These are phyloP conservation scores for Benincasa hispida DNA, from an alignment of 306 rosid species.

Conservation along the genomic window DNA sequence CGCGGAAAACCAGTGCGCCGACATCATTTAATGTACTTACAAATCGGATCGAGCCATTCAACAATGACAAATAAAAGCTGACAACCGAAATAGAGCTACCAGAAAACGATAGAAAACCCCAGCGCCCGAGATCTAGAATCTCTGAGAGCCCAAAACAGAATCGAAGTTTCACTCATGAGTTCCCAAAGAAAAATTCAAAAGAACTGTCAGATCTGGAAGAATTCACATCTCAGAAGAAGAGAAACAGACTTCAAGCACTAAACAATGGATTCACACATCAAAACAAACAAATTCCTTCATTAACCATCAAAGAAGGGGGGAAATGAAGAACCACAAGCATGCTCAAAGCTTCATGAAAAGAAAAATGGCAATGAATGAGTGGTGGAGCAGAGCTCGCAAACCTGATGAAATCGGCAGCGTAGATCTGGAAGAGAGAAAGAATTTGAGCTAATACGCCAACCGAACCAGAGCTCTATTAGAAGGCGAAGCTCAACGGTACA, in stretches of 20 bases:
- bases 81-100: not conserved
- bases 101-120: not conserved
- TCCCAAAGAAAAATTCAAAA: not conserved
- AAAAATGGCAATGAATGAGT: not conserved
- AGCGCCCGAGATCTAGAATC: not conserved
- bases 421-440: slow-evolving; percentile 1
- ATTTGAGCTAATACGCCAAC: not conserved
- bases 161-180: not conserved
- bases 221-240: not conserved
- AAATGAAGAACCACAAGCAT: not conserved
- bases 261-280: not conserved
- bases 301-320: not conserved
- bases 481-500: slow-evolving; percentile 8
- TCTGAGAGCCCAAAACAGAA: not conserved
- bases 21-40: not conserved
- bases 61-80: not conserved
- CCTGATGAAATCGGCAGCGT: slow-evolving; percentile 14
- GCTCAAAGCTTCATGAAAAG: not conserved
- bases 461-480: slow-evolving; percentile 8
- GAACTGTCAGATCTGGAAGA: slow-evolving; percentile 26
- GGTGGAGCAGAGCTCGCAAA: not conserved
- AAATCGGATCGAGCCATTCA: not conserved
- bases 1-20: not conserved
- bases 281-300: not conserved
- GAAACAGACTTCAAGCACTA: not conserved